Conservation (phyloP, 768 basidiomycete species). For the Rickenella mellea region DNA sequence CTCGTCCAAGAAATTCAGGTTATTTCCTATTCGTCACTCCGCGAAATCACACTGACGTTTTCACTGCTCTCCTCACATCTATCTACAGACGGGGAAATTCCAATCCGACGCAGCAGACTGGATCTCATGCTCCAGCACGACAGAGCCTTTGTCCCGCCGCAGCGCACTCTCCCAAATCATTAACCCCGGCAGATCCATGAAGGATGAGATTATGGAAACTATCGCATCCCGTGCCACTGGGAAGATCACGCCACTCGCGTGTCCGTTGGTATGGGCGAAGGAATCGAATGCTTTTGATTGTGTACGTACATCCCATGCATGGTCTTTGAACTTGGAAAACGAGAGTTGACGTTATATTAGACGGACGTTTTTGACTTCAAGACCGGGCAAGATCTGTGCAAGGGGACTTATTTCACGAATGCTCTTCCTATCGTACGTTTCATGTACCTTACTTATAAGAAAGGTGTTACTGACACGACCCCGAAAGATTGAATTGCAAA, state of each 20-base stretch:
- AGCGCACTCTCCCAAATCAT: background rate
- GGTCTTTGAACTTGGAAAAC: background rate
- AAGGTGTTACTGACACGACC: background rate
- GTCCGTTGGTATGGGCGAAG: conserved; percentile 38
- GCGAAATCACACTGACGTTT: background rate
- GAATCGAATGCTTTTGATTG: conserved; percentile 38
- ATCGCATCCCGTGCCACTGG: background rate
- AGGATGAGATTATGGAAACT: background rate
- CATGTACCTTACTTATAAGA: conserved; percentile 4
- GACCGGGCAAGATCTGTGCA: conserved; percentile 34
- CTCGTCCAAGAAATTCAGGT: conserved; percentile 35
- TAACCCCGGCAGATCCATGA: background rate
- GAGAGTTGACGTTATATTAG: conserved; percentile 2
- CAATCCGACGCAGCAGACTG: conserved; percentile 15
- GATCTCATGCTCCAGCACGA: conserved; percentile 18
- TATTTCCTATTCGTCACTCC: background rate
- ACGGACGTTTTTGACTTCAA: conserved; percentile 32
- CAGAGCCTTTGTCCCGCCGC: conserved; percentile 10
- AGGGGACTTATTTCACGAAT: conserved; percentile 19
- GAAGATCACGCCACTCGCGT: conserved; percentile 29
- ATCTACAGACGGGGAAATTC: conserved; percentile 16
- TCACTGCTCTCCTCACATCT: background rate
- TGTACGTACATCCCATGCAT: conserved; percentile 12
- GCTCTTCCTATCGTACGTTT: conserved; percentile 18
- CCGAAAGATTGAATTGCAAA: conserved; percentile 18